Evolutionary conservation across 1,284 basidiomycete genomes (phyloP).

Genomic region (Caloboletus firmus): DNA sequence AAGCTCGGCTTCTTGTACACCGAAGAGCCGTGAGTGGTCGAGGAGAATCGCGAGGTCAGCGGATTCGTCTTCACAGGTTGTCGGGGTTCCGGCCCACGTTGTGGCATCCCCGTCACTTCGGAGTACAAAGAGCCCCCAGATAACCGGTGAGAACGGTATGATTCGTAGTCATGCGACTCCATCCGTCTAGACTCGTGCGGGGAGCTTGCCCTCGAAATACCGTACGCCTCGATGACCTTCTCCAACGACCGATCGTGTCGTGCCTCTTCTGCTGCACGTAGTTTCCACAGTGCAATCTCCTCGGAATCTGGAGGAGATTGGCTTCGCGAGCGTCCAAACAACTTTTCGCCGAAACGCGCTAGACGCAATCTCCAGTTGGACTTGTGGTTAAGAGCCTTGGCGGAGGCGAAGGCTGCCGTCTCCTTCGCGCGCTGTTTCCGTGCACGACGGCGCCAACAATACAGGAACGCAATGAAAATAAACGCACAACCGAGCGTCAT

Average conservation of each 20-base stretch:
- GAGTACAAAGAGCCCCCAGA: conserved; percentile 64
- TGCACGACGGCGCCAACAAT: conserved; percentile 66
- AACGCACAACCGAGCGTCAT: conserved; percentile 79
- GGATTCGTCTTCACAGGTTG: conserved; percentile 58
- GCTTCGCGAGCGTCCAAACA: conserved; percentile 52
- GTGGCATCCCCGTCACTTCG: conserved; percentile 61
- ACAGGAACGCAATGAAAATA: conserved; percentile 65
- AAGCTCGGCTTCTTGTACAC: conserved; percentile 25
- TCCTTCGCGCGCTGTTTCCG: conserved; percentile 63
- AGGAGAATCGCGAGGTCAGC: conserved; percentile 46
- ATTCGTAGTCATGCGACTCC: conserved; percentile 27
- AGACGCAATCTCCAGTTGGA: conserved; percentile 56
- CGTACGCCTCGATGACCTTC: conserved; percentile 53
- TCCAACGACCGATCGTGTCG: conserved; percentile 51
- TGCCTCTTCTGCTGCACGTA: conserved; percentile 50
- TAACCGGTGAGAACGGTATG: conserved; percentile 40
- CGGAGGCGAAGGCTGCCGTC: conserved; percentile 63
- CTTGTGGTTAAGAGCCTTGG: conserved; percentile 51
- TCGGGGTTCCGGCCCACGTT: conserved; percentile 60
- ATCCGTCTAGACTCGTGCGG: conserved; percentile 30
- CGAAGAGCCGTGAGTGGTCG: conserved; percentile 41
- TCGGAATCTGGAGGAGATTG: conserved; percentile 36
- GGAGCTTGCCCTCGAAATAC: conserved; percentile 41
- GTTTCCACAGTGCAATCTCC: conserved; percentile 45
- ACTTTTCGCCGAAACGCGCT: conserved; percentile 51